Evolutionary conservation across 2,329 filamentous ascomycete genomes (phyloP).

Genomic region (Madurella mycetomatis): DNA sequence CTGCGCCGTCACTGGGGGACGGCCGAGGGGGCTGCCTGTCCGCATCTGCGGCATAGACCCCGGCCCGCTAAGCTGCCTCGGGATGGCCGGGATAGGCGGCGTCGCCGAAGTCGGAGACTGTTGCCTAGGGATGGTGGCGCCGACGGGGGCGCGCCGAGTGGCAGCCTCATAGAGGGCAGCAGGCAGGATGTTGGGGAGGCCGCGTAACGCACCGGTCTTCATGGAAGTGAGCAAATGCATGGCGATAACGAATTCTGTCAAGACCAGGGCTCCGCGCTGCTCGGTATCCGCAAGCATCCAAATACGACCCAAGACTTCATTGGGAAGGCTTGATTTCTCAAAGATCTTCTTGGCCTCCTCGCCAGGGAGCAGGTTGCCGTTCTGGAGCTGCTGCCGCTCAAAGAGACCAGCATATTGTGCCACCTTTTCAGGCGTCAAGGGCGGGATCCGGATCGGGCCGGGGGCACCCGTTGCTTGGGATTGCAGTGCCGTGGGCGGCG

Average conservation of each 20-base stretch:
- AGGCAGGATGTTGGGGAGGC: constrained; percentile 74
- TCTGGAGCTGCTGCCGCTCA: constrained; percentile 76
- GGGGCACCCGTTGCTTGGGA: constrained; percentile 57
- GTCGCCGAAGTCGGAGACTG: constrained; percentile 48
- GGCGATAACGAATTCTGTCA: constrained; percentile 92
- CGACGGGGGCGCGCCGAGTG: constrained; percentile 57
- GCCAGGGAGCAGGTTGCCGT: constrained; percentile 68
- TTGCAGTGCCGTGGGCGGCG: constrained; percentile 42
- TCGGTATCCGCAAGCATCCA: constrained; percentile 95
- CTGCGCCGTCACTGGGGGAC: constrained; percentile 45
- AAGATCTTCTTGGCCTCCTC: constrained; percentile 92
- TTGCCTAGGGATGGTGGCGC: constrained; percentile 37
- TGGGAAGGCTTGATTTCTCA: constrained; percentile 84
- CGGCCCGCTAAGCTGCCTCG: constrained; percentile 74
- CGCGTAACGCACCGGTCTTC: constrained; percentile 76
- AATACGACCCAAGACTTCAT: constrained; percentile 87
- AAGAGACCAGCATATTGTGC: constrained; percentile 86
- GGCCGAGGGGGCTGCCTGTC: constrained; percentile 54
- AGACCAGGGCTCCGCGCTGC: constrained; percentile 78
- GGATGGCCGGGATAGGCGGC: constrained; percentile 63
- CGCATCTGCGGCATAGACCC: constrained; percentile 55
- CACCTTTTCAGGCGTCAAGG: constrained; percentile 82
- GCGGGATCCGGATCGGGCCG: constrained; percentile 78
- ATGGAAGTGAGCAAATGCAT: constrained; percentile 95
- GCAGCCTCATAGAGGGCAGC: constrained; percentile 88